A percentile compares a stretch with the other conserved stretches of the same genome.
These are phyloP conservation scores for Dictyostelium capitatum DNA, from an alignment of 78 protist species.

Conservation along the genomic window DNA sequence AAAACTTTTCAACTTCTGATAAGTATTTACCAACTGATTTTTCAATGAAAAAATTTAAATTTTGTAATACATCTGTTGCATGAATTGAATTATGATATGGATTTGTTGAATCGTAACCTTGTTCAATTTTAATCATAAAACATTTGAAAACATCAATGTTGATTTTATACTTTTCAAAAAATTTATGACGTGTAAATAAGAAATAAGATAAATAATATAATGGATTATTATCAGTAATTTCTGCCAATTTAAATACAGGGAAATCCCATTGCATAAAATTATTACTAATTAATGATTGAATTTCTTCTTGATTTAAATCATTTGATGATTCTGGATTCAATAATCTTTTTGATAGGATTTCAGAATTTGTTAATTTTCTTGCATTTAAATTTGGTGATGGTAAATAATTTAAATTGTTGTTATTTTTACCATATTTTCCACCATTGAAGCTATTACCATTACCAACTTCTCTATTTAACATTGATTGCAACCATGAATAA, in stretches of 20 bases:
- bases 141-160: neutral
- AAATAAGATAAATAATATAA: neutral
- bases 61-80: slow-evolving; percentile 82
- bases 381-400: neutral
- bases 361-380: neutral
- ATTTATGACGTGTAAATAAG: slow-evolving; percentile 32
- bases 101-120: slow-evolving; percentile 38
- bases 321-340: neutral
- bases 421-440: neutral
- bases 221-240: slow-evolving; percentile 43
- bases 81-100: slow-evolving; percentile 88
- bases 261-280: slow-evolving; percentile 39
- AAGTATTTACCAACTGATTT: neutral
- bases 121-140: slow-evolving; percentile 42
- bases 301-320: neutral
- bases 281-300: slow-evolving; percentile 6
- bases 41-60: slow-evolving; percentile 9
- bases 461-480: slow-evolving; percentile 25
- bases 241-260: slow-evolving; percentile 17
- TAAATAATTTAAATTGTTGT: neutral
- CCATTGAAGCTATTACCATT: neutral
- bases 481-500: slow-evolving; percentile 24
- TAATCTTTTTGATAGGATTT: neutral
- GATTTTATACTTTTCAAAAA: slow-evolving; percentile 27
- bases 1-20: slow-evolving; percentile 15